Evolutionary conservation across 148 eudicot genomes (phyloP).

Genomic region (Rheum nobile): DNA sequence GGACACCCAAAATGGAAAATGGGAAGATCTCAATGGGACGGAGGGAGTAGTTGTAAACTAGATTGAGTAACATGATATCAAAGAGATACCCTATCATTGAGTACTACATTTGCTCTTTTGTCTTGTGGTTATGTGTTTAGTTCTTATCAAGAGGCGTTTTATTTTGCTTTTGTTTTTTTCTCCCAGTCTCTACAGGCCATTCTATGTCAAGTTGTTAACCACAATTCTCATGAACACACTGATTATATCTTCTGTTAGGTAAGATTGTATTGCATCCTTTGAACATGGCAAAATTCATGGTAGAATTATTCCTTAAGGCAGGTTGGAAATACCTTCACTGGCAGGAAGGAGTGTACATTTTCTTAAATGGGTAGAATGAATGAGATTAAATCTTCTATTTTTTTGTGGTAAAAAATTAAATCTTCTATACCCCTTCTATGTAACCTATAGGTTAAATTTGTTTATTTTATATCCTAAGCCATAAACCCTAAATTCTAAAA

Average conservation of each 20-base stretch:
- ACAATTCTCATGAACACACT: neutral
- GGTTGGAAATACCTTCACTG: conserved; percentile 39
- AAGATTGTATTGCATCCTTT: conserved; percentile 72
- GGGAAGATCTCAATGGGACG: too few relatives aligned
- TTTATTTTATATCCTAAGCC: too few relatives aligned
- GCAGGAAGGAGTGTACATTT: too few relatives aligned
- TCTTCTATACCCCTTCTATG: too few relatives aligned
- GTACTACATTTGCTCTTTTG: conserved; percentile 64
- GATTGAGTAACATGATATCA: conserved; percentile 77
- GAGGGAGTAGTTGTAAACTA: conserved; percentile 96
- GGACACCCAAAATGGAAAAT: too few relatives aligned
- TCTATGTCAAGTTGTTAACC: neutral
- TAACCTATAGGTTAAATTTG: too few relatives aligned
- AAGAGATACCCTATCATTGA: conserved; percentile 71
- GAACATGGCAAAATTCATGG: conserved; percentile 80
- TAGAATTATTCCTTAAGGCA: conserved; percentile 77
- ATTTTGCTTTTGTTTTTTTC: conserved; percentile 4
- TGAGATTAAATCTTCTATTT: too few relatives aligned
- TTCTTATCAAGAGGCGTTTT: conserved; percentile 78
- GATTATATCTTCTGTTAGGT: conserved; percentile 34
- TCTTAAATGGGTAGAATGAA: too few relatives aligned
- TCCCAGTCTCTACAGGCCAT: neutral
- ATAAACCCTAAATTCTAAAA: too few relatives aligned
- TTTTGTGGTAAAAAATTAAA: too few relatives aligned
- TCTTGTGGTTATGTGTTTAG: conserved; percentile 90